A percentile compares a stretch with the other conserved stretches of the same genome.
Conservation (phyloP, 768 basidiomycete genomes). For the Boletus subparvulus region DNA sequence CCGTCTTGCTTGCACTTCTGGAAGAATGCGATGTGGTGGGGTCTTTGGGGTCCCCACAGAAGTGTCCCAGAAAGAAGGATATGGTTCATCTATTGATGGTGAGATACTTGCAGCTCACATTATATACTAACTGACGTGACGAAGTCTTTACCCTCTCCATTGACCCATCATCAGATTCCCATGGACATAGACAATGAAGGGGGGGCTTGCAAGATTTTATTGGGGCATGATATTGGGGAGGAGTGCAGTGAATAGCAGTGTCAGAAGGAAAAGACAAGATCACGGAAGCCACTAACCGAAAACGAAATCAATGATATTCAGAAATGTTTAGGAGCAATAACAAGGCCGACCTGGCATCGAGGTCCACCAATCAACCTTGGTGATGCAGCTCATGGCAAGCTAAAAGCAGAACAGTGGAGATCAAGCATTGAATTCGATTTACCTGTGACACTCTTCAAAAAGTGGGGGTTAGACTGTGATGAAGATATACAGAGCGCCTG, state of each 20-base stretch:
- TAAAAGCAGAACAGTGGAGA: slow-evolving; percentile 37
- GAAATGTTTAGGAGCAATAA: neutral
- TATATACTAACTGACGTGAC: too few species aligned
- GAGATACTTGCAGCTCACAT: too few species aligned
- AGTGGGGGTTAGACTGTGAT: slow-evolving; percentile 19
- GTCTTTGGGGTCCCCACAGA: too few species aligned
- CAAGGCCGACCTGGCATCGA: slow-evolving; percentile 16
- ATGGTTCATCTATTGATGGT: too few species aligned
- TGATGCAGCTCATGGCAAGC: slow-evolving; percentile 31
- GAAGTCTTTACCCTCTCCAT: too few species aligned
- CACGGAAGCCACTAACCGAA: neutral
- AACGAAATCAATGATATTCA: neutral
- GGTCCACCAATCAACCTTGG: slow-evolving; percentile 22
- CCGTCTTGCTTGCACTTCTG: neutral
- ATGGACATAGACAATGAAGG: too few species aligned
- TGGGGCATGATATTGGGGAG: too few species aligned
- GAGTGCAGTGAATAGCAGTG: neutral
- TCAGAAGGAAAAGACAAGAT: neutral
- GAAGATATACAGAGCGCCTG: neutral
- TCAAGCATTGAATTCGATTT: slow-evolving; percentile 26
- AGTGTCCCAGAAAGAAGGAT: too few species aligned
- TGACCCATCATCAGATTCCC: too few species aligned
- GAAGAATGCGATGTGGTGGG: neutral
- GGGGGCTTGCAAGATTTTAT: too few species aligned
- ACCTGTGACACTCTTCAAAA: slow-evolving; percentile 24